Evolutionary conservation across 2,329 filamentous ascomycete genomes (phyloP).

Genomic region (Apiospora sp.): DNA sequence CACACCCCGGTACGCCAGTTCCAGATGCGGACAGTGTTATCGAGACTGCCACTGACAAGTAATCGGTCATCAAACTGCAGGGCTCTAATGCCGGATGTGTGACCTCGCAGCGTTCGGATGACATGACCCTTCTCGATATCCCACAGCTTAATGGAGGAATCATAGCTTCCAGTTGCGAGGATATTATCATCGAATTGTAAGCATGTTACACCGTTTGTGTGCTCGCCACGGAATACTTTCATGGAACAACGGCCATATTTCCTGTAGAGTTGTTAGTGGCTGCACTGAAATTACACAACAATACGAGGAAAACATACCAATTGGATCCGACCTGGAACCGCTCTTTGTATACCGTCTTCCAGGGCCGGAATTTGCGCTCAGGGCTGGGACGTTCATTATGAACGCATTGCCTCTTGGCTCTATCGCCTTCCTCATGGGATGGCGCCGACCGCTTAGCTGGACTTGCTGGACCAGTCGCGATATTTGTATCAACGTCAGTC

Average conservation of each 20-base stretch:
- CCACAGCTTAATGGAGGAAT: constrained; percentile 96
- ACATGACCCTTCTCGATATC: constrained; percentile 88
- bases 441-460: constrained; percentile 46
- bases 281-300: neutral
- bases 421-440: constrained; percentile 35
- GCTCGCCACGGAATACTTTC: constrained; percentile 80
- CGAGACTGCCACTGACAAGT: constrained; percentile 88
- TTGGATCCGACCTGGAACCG: constrained; percentile 95
- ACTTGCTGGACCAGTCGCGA: constrained; percentile 24
- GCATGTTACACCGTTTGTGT: constrained; percentile 83
- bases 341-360: constrained; percentile 98
- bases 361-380: constrained; percentile 70
- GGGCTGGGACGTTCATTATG: constrained; percentile 28
- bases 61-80: constrained; percentile 94
- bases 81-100: constrained; percentile 83
- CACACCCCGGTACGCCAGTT: constrained; percentile 94
- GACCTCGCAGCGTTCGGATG: constrained; percentile 83
- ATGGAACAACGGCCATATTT: constrained; percentile 90
- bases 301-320: constrained; percentile 60
- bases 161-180: constrained; percentile 93
- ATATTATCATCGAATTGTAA: constrained; percentile 83
- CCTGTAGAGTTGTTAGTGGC: neutral
- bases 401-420: constrained; percentile 47
- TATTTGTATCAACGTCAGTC: constrained; percentile 23
- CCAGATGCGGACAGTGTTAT: constrained; percentile 91